Evolutionary conservation across 2,329 filamentous ascomycete species (phyloP), one percentile per base, ranked within the genome.

Genomic region (Cladorrhinum sp.): DNA sequence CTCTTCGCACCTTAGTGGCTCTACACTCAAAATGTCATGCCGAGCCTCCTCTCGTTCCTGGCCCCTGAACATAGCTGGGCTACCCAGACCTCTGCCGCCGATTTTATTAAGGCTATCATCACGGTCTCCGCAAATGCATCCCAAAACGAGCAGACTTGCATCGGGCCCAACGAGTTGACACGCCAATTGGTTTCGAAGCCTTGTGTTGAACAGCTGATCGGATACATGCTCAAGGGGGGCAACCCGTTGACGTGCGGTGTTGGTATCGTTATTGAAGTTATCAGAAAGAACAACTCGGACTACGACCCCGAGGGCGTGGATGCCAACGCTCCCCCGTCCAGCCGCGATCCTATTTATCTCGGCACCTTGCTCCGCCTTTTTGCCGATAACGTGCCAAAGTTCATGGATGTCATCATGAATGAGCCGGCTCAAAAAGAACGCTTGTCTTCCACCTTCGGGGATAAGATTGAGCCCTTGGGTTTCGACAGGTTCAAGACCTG

Each of bases 401-500:
- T 99, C 69, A 96, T 97, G 91, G 83, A 85, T 50, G 80, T 98
- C 20, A 92, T 99, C 65, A 85, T 93, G 72, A 92, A 91, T 66
- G 84, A 88, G 0, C 87, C 87, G 1, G 85, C 88, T 2, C 87
- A 88, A 68, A 88, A 90, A 71, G 85, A 88, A 50, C 86, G 88
- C 60, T 79, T 97, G 38, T 89, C 87, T 68, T 93, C 92, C 2
- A 95, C 95, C 0, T 99, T 96, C 79, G 93, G 93, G 56, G 85
- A 88, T 50, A 91, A 89, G 73, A 93, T 99, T 56, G 92, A 98
- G 74, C 93, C 95, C 3, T 82, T 99, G 9, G 95, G 95, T 2
- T 99, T 99, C 71, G 95, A 99, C 75, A 85, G 95, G 20, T 99
- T 99, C 81, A 99, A 99, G 80, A 98, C 95, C 0, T 99, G 95